These are phyloP conservation scores for Cryphonectria naterciae DNA, from an alignment of 2,329 filamentous ascomycete genomes.

Conservation along the genomic window DNA sequence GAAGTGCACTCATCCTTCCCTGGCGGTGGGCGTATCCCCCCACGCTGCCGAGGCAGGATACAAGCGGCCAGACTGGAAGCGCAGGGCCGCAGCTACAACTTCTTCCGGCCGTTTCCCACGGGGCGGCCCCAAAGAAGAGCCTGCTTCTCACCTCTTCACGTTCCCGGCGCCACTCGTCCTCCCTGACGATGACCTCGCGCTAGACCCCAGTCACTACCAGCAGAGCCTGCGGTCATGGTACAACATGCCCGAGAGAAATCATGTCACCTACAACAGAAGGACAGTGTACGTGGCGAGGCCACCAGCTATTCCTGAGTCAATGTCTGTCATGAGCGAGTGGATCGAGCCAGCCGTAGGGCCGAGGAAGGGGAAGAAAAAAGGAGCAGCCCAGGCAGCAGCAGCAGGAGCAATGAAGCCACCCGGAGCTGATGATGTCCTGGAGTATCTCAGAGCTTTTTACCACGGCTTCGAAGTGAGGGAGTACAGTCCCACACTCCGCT, in stretches of 20 bases:
- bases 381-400: constrained; percentile 45
- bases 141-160: constrained; percentile 34
- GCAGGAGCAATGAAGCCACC: constrained; percentile 31
- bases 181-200: constrained; percentile 61
- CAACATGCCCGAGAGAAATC: constrained; percentile 50
- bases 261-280: constrained; percentile 48
- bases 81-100: constrained; percentile 37
- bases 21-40: constrained; percentile 38
- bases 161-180: constrained; percentile 65
- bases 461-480: constrained; percentile 55
- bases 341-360: constrained; percentile 43
- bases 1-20: constrained; percentile 11
- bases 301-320: constrained; percentile 44
- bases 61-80: constrained; percentile 35
- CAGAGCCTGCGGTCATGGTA: constrained; percentile 60
- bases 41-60: constrained; percentile 39
- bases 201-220: constrained; percentile 53
- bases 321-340: constrained; percentile 50
- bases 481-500: constrained; percentile 46
- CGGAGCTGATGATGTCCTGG: constrained; percentile 36
- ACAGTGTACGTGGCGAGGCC: constrained; percentile 58
- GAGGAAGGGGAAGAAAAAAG: constrained; percentile 45
- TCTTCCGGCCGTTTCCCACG: constrained; percentile 35
- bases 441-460: constrained; percentile 53
- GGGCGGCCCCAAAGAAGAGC: constrained; percentile 22